Base-by-base conservation (phyloP, 2,329 filamentous ascomycete genomes). In the Hypoxylon sp. region DNA sequence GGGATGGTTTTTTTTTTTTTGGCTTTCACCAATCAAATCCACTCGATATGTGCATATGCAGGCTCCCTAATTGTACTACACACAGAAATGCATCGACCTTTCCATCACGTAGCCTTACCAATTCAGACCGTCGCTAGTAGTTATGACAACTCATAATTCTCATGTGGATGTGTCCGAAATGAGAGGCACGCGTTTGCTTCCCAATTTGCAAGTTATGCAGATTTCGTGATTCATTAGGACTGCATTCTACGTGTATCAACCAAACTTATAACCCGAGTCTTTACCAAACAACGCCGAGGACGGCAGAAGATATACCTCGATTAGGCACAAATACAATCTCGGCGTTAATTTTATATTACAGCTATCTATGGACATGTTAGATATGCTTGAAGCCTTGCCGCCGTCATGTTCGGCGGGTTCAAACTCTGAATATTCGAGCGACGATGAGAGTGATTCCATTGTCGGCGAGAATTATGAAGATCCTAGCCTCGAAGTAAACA, bases 41-140 rank as follows among this genome's bases (percentile, higher is more conserved):
- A 60, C 33, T 63, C 39, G 51, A 29, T 70, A 65, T 44, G 35
- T 67, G 60, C 58, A 67, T 70, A 67, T 51, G 26, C 56, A 50
- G 37, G 31, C 31, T 51, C 5, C 35, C 46, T 37, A 8, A 9
- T 39, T 55, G 46, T 56, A 52, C 33, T 35, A 53, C 37, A 52
- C 37, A 26, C 31, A 17, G 44, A 50, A 46, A 29, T 47, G 26
- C 26, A 39, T 50, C 19, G 37, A 44, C 17, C n/a, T 31, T 57
- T 44, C 31, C n/a, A 29, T 9, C 26, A 39, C 14, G 39, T 8
- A 60, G 50, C 62, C 62, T 58, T 50, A 19, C 44, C 37, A 17
- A 26, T 14, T 24, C 22, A n/a, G 14, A 42, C 42, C 47, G 42
- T 35, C 54, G 39, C 19, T 22, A 22, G 19, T 22, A 42, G 37